Conservation (phyloP, 2,329 filamentous ascomycete species). For the Arachnopeziza araneosa region DNA sequence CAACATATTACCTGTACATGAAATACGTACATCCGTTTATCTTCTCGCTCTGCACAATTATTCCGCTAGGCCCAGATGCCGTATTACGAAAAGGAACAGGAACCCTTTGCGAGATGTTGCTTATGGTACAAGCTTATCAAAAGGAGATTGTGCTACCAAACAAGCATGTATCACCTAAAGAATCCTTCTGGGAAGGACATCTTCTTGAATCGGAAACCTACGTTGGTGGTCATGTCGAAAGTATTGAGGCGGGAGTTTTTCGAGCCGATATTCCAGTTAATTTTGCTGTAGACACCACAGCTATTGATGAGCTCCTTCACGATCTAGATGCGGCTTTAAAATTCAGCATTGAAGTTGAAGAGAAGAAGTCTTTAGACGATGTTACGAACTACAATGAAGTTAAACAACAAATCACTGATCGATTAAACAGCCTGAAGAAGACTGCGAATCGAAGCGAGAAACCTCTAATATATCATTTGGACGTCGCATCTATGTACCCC, state of each 20-base stretch:
- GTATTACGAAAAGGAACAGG: constrained; percentile 92
- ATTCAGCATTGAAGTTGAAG: constrained; percentile 81
- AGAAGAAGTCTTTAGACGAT: constrained; percentile 75
- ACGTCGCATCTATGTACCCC: constrained; percentile 98
- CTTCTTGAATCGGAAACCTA: constrained; percentile 96
- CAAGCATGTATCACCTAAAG: constrained; percentile 86
- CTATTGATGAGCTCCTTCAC: constrained; percentile 79
- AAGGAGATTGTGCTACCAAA: constrained; percentile 91
- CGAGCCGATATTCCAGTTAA: constrained; percentile 92
- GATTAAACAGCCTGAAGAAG: constrained; percentile 66
- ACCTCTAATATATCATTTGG: constrained; percentile 94
- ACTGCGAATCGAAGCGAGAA: constrained; percentile 80
- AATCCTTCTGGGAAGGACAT: constrained; percentile 96
- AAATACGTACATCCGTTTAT: constrained; percentile 99
- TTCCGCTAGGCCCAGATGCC: constrained; percentile 89
- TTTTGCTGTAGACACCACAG: constrained; percentile 82
- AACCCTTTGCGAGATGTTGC: constrained; percentile 97
- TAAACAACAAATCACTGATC: constrained; percentile 71
- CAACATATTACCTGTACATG: constrained; percentile 99
- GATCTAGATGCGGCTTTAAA: constrained; percentile 86
- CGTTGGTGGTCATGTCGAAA: constrained; percentile 96
- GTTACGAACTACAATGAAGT: constrained; percentile 79
- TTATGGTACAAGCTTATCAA: constrained; percentile 97
- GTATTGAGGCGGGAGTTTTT: constrained; percentile 97
- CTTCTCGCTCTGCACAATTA: constrained; percentile 95